Evolutionary conservation across 768 basidiomycete species (phyloP).

Genomic region (Daedaleopsis sinensis): DNA sequence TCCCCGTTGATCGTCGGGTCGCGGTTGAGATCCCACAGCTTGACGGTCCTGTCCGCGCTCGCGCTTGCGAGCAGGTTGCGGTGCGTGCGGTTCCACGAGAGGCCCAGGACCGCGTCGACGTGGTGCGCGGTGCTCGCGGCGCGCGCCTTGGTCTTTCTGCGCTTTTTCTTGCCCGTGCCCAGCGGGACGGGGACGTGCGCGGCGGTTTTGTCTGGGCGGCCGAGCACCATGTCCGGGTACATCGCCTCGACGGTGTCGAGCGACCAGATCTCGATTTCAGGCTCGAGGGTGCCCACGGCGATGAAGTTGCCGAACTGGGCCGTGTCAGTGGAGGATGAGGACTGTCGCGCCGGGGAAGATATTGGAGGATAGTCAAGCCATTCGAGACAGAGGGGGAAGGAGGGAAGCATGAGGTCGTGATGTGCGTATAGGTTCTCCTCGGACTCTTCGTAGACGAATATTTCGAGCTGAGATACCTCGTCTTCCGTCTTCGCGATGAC

Average conservation of each 20-base stretch:
- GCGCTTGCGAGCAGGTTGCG: constrained; percentile 91
- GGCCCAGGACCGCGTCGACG: constrained; percentile 90
- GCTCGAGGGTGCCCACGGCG: constrained; percentile 95
- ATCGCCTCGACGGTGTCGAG: constrained; percentile 91
- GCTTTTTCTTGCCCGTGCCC: constrained; percentile 97
- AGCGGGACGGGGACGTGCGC: constrained; percentile 76
- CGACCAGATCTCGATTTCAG: constrained; percentile 99
- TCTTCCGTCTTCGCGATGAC: constrained; percentile 95
- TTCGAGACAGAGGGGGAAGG: constrained; percentile 97
- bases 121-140: constrained; percentile 68
- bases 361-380: constrained; percentile 95
- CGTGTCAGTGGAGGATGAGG: constrained; percentile 27
- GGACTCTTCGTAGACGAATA: constrained; percentile 94
- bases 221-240: constrained; percentile 91
- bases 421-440: constrained; percentile 93
- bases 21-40: constrained; percentile 93
- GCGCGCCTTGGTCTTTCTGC: constrained; percentile 80
- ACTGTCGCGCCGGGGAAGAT: constrained; percentile 44
- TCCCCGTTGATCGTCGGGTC: constrained; percentile 56
- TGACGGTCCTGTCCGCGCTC: constrained; percentile 93
- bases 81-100: constrained; percentile 91
- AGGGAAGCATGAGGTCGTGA: constrained; percentile 97
- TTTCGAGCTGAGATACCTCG: constrained; percentile 92
- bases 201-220: constrained; percentile 82
- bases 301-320: constrained; percentile 79